These are phyloP conservation scores for Fusarium nanum DNA, from an alignment of 2,329 filamentous ascomycete genomes.

Conservation along the genomic window DNA sequence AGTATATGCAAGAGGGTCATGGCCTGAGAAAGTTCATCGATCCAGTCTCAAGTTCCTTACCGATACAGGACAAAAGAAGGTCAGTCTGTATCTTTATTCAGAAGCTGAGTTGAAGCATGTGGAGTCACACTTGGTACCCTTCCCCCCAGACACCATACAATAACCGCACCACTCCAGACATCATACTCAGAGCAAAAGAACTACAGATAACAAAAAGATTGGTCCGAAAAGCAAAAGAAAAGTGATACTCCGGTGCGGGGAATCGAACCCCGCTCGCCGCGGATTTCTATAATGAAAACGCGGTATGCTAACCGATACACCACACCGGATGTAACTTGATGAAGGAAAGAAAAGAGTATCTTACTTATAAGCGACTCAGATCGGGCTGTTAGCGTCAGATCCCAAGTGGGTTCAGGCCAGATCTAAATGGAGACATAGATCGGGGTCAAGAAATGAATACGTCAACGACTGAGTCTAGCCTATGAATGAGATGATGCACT, in stretches of 20 bases:
- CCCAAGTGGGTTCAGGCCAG: not conserved
- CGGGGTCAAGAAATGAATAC: not conserved
- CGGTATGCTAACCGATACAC: constrained; percentile 35
- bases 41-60: not conserved
- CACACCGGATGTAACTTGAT: constrained; percentile 21
- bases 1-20: not conserved
- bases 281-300: constrained; percentile 17
- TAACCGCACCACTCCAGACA: too few relatives aligned
- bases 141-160: not conserved
- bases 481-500: not conserved
- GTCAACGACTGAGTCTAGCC: not conserved
- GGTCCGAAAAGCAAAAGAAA: not conserved
- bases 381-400: not conserved
- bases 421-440: not conserved
- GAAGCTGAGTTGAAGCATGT: not conserved
- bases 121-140: not conserved
- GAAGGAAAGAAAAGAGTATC: not conserved
- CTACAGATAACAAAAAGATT: not conserved
- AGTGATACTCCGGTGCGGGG: constrained; percentile 22
- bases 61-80: not conserved
- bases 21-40: accelerated
- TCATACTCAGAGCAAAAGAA: not conserved
- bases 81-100: not conserved
- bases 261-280: constrained; percentile 34
- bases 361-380: not conserved